A percentile compares a stretch with the other conserved stretches of the same genome.
Evolutionary conservation across 192 early-diverging fungal genomes (phyloP).

Genomic region (Coemansia interrupta): DNA sequence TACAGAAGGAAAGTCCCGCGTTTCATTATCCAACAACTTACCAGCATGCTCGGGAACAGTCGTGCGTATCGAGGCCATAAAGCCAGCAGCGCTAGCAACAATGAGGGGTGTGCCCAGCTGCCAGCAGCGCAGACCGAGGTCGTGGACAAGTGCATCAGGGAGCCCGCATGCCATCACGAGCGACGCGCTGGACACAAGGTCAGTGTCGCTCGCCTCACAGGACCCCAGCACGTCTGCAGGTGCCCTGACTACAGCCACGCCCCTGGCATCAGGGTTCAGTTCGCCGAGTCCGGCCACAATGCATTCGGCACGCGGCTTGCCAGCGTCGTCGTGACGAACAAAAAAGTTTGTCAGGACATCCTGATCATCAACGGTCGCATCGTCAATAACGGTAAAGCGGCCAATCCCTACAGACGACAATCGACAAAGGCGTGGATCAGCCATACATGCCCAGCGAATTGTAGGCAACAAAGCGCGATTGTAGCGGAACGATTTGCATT

Average conservation of each 20-base stretch:
- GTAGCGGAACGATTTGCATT: no score
- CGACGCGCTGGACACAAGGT: constrained; percentile 59
- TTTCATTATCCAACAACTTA: constrained; percentile 45
- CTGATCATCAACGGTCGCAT: constrained; percentile 56
- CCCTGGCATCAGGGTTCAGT: constrained; percentile 84
- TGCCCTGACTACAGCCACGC: constrained; percentile 58
- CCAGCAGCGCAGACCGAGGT: constrained; percentile 65
- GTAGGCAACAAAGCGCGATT: not conserved
- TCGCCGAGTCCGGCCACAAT: constrained; percentile 68
- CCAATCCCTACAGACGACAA: constrained; percentile 73
- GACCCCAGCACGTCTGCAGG: constrained; percentile 65
- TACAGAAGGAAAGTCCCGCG: not conserved
- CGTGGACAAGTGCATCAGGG: constrained; percentile 52
- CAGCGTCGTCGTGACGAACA: constrained; percentile 63
- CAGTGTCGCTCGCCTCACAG: constrained; percentile 59
- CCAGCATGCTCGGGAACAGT: constrained; percentile 73
- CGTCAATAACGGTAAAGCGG: constrained; percentile 81
- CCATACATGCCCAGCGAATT: not conserved
- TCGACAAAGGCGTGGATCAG: not conserved
- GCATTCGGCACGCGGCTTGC: constrained; percentile 61
- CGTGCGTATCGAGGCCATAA: constrained; percentile 72
- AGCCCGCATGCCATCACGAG: constrained; percentile 75
- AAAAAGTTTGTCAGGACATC: constrained; percentile 93
- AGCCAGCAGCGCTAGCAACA: constrained; percentile 67
- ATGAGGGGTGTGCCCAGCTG: constrained; percentile 64